phyloP scores from a whole-genome alignment of 352 stramenopile genomes.

The Pythium biforme region DNA sequence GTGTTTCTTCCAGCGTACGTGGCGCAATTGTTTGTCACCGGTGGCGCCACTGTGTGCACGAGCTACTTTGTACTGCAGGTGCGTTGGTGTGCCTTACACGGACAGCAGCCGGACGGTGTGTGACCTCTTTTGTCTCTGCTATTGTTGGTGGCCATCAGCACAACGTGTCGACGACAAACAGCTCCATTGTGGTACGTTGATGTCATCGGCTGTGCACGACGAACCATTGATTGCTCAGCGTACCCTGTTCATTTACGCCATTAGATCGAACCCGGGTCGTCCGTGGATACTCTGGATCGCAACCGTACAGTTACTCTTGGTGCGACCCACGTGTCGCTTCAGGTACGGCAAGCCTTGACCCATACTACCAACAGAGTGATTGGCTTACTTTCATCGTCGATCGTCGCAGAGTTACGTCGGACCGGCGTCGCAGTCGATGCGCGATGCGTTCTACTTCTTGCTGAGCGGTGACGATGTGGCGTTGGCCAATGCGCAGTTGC shows the following conservation, averaged over 20 bases:
- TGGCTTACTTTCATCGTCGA: not conserved
- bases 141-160: conserved; percentile 5
- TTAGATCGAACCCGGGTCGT: conserved; percentile 25
- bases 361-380: not conserved
- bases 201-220: not conserved
- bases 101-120: not conserved
- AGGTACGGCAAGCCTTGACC: conserved; percentile 7
- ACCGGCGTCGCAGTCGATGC: conserved; percentile 13
- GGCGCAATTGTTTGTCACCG: conserved; percentile 64
- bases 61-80: conserved; percentile 59
- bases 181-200: conserved; percentile 25
- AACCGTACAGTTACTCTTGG: conserved; percentile 17
- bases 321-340: conserved; percentile 24
- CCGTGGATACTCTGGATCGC: conserved; percentile 14
- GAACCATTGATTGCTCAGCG: not conserved
- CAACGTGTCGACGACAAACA: conserved; percentile 25
- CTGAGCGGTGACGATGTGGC: conserved; percentile 16
- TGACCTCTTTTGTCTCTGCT: not conserved
- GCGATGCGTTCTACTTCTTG: conserved; percentile 17
- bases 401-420: conserved; percentile 25
- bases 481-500: conserved; percentile 26
- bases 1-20: conserved; percentile 57
- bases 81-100: not conserved
- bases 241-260: not conserved
- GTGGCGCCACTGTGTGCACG: conserved; percentile 57